These are phyloP conservation scores for Quercus agrifolia DNA, from an alignment of 306 rosid species.

Conservation along the genomic window DNA sequence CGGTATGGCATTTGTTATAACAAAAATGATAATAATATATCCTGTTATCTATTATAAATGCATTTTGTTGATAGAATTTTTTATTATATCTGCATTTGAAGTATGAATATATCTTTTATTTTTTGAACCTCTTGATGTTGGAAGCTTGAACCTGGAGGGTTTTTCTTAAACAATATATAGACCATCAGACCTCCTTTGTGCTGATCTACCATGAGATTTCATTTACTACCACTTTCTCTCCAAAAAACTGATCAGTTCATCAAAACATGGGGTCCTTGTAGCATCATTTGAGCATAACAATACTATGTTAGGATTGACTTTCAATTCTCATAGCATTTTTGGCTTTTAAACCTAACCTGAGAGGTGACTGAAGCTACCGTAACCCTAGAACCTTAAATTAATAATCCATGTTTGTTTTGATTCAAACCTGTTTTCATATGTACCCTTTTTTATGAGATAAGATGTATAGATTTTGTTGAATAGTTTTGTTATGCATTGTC, in stretches of 20 bases:
- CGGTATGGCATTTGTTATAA: conserved; percentile 44
- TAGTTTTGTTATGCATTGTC: background rate
- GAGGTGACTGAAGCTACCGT: background rate
- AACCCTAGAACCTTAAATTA: background rate
- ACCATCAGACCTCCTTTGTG: background rate
- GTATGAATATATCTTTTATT: background rate
- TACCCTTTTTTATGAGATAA: background rate
- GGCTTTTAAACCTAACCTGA: background rate
- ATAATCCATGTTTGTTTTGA: background rate
- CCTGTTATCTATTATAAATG: conserved; percentile 11
- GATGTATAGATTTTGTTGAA: background rate
- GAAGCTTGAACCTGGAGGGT: background rate
- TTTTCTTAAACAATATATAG: background rate
- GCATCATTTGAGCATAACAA: background rate
- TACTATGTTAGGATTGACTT: background rate
- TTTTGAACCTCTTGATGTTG: background rate
- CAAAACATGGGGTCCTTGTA: background rate
- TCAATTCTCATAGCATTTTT: background rate
- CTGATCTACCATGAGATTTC: background rate
- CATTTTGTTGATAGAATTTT: background rate
- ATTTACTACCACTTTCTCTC: background rate
- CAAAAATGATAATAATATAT: conserved; percentile 9
- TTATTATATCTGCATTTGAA: background rate
- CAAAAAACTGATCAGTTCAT: background rate
- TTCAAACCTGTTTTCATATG: background rate